Percentiles rank a stretch among this genome's conserved stretches.
phyloP scores from a whole-genome alignment of 2,329 filamentous ascomycete genomes.

The Alternaria burnsii region DNA sequence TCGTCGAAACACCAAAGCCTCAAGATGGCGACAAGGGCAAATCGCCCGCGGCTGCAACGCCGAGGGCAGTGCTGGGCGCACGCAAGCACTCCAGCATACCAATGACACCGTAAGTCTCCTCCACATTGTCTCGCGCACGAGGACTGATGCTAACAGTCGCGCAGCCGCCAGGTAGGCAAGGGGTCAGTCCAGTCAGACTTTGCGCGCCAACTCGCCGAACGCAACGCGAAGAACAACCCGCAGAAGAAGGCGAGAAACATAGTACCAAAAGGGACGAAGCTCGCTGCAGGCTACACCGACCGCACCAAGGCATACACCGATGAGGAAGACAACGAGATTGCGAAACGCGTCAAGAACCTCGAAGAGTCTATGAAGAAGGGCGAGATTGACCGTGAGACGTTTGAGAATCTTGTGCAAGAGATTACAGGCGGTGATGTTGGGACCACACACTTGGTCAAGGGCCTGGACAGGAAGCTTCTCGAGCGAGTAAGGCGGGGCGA shows the following conservation, averaged over 20 bases:
- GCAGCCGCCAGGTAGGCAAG: conserved; percentile 69
- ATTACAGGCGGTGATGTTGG: conserved; percentile 82
- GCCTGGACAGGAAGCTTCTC: conserved; percentile 83
- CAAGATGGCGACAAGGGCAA: conserved; percentile 41
- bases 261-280: conserved; percentile 81
- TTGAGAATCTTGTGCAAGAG: conserved; percentile 76
- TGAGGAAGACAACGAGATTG: conserved; percentile 64
- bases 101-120: conserved; percentile 82
- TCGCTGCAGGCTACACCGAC: conserved; percentile 84
- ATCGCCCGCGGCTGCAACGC: conserved; percentile 39
- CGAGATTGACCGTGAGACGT: conserved; percentile 81
- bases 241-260: conserved; percentile 80
- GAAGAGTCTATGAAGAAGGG: conserved; percentile 84
- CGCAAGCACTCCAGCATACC: conserved; percentile 82
- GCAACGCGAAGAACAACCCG: conserved; percentile 63
- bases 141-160: conserved; percentile 14
- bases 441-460: conserved; percentile 89
- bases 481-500: conserved; percentile 74
- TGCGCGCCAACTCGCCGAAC: conserved; percentile 82
- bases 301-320: conserved; percentile 71
- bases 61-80: conserved; percentile 71
- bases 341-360: conserved; percentile 75
- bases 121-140: background rate
- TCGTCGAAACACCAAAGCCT: conserved; percentile 58
- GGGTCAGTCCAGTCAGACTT: conserved; percentile 71